A percentile compares a stretch with the other conserved stretches of the same genome.
Conservation (phyloP, 2,329 filamentous ascomycete genomes). For the Cercospora sp. region DNA sequence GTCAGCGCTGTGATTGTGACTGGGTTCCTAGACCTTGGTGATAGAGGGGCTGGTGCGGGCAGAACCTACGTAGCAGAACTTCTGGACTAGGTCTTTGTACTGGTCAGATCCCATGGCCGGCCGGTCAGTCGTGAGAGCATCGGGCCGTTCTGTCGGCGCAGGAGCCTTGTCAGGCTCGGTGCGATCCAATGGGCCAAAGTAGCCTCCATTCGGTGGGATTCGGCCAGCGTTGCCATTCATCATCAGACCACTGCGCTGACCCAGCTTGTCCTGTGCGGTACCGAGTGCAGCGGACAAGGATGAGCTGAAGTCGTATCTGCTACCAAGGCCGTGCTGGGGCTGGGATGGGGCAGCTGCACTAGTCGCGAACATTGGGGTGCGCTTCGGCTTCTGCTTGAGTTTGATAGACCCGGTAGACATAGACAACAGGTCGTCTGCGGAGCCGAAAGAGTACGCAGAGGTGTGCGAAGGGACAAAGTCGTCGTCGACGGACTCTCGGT, state of each 20-base stretch:
- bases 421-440: constrained; percentile 49
- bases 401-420: constrained; percentile 63
- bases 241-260: constrained; percentile 56
- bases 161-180: constrained; percentile 35
- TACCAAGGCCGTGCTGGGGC: constrained; percentile 68
- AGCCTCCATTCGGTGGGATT: constrained; percentile 42
- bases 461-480: constrained; percentile 61
- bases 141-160: constrained; percentile 45
- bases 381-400: constrained; percentile 68
- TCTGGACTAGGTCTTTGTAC: constrained; percentile 95
- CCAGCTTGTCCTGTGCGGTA: constrained; percentile 65
- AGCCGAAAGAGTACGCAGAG: constrained; percentile 48
- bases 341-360: constrained; percentile 44
- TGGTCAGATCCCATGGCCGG: constrained; percentile 79
- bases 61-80: constrained; percentile 99
- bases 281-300: constrained; percentile 82
- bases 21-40: constrained; percentile 30
- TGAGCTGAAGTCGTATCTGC: constrained; percentile 94
- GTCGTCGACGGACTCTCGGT: constrained; percentile 60
- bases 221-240: constrained; percentile 33
- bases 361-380: constrained; percentile 57
- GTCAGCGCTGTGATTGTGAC: constrained; percentile 34
- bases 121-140: constrained; percentile 60
- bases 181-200: constrained; percentile 42
- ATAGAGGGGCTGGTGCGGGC: constrained; percentile 37